Evolutionary conservation across 345 rosid genomes (phyloP).

Genomic region (Populus davidiana): DNA sequence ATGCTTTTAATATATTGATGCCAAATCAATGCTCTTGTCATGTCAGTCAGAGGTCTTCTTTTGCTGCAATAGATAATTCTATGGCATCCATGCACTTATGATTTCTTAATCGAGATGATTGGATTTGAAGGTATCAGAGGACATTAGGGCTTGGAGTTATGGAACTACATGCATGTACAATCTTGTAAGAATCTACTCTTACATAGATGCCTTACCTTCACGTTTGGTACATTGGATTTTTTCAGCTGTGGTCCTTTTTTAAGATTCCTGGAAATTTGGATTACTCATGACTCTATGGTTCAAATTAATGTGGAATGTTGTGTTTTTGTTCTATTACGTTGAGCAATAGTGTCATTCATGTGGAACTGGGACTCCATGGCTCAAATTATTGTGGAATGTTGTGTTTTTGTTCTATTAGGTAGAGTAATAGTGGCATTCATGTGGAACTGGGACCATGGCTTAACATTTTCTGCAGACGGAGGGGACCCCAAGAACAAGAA

Average conservation of each 20-base stretch:
- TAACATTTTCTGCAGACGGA: not conserved
- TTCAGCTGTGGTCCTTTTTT: constrained; percentile 1
- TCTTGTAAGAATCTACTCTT: not conserved
- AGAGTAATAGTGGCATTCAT: not conserved
- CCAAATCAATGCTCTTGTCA: no score
- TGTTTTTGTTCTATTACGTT: not conserved
- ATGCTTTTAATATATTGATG: no score
- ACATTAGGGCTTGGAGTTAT: no score
- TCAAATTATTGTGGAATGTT: not conserved
- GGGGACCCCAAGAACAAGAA: not conserved
- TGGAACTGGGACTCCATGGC: not conserved
- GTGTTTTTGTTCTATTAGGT: not conserved
- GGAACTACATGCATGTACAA: not conserved
- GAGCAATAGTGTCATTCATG: not conserved
- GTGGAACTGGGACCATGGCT: not conserved
- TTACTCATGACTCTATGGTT: not conserved
- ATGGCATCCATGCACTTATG: no score
- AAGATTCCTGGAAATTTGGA: constrained; percentile 12
- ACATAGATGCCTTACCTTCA: not conserved
- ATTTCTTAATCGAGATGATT: no score
- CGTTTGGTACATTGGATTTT: not conserved
- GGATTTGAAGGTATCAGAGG: no score
- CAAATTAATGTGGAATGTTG: not conserved
- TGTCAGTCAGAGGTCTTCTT: no score
- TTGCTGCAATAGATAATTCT: no score